Evolutionary conservation across 805 yeast genomes (phyloP).

Genomic region (Candida pini): DNA sequence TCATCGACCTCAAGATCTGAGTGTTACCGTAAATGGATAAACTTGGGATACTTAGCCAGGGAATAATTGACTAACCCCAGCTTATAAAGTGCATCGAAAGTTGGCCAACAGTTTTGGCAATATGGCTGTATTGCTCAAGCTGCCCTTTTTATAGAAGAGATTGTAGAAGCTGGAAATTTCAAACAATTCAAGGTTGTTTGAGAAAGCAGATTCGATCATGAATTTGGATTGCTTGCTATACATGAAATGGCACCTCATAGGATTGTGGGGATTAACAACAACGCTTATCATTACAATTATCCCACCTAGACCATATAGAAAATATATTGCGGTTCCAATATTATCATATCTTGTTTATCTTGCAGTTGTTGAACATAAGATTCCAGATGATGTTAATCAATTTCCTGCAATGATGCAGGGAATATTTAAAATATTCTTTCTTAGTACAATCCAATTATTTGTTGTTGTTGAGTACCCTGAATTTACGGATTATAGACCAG

Average conservation of each 20-base stretch:
- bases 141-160: no score
- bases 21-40: no score
- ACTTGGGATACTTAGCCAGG: no score
- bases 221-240: background rate
- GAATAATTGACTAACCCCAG: no score
- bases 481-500: constrained; percentile 7
- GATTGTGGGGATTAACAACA: constrained; percentile 4
- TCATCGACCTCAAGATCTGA: no score
- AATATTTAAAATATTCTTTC: constrained; percentile 4
- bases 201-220: no score
- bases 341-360: constrained; percentile 4
- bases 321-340: constrained; percentile 8
- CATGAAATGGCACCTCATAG: constrained; percentile 4
- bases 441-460: constrained; percentile 9
- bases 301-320: constrained; percentile 11
- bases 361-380: constrained; percentile 3
- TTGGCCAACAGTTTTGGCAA: no score
- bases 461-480: constrained; percentile 13
- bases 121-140: no score
- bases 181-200: no score
- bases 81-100: no score
- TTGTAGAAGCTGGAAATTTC: no score
- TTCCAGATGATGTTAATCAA: background rate
- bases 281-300: constrained; percentile 7
- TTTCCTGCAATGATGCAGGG: constrained; percentile 11